Conservation (phyloP, 306 rosid genomes). For the Trifolium fragiferum region DNA sequence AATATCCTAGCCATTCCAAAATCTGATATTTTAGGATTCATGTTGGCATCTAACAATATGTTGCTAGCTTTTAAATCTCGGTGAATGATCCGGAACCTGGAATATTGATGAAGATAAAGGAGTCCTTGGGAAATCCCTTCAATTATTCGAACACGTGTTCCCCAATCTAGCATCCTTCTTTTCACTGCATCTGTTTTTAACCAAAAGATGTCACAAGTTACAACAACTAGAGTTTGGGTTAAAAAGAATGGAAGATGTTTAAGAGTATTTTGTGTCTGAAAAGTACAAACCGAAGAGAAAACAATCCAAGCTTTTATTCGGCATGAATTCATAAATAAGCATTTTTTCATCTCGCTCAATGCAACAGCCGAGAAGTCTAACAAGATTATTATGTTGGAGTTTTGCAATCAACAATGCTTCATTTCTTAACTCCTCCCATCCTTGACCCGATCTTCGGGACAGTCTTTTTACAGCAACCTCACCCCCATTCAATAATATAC, state of each 20-base stretch:
- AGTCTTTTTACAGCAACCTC: slow-evolving; percentile 51
- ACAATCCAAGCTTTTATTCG: slow-evolving; percentile 45
- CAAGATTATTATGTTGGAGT: slow-evolving; percentile 53
- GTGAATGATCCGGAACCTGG: slow-evolving; percentile 40
- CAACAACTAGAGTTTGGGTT: not conserved
- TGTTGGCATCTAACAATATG: slow-evolving; percentile 39
- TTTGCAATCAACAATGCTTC: slow-evolving; percentile 49
- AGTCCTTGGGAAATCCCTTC: slow-evolving; percentile 49
- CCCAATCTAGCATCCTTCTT: slow-evolving; percentile 40
- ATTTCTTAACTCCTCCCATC: slow-evolving; percentile 49
- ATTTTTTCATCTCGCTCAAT: not conserved
- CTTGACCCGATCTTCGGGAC: slow-evolving; percentile 50
- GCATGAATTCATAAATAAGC: slow-evolving; percentile 12
- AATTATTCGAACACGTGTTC: slow-evolving; percentile 37
- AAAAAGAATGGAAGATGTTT: not conserved
- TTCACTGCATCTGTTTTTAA: slow-evolving; percentile 32
- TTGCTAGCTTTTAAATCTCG: slow-evolving; percentile 48
- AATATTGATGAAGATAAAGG: slow-evolving; percentile 48
- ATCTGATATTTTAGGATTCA: slow-evolving; percentile 52
- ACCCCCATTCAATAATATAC: slow-evolving; percentile 38
- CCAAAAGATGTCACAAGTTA: not conserved
- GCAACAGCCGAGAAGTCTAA: slow-evolving; percentile 19
- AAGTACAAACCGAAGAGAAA: slow-evolving; percentile 44
- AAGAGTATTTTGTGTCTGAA: not conserved
- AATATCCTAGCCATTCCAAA: slow-evolving; percentile 50